A percentile compares a stretch with the other conserved stretches of the same genome.
These are phyloP conservation scores for Ottelia alismoides DNA, from an alignment of 106 monocot species.

Conservation along the genomic window DNA sequence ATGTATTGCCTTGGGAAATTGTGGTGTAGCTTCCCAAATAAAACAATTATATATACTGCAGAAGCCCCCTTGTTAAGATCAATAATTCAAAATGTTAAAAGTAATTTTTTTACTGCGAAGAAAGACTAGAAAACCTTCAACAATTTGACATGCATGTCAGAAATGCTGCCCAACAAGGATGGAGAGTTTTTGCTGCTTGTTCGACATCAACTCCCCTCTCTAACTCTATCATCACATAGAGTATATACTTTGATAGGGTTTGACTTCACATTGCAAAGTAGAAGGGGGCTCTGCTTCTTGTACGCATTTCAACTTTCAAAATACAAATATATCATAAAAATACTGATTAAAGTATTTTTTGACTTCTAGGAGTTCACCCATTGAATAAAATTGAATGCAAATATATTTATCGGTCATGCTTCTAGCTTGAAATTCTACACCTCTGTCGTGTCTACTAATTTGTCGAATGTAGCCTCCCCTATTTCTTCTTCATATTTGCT, in stretches of 20 bases:
- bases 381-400: too few species aligned
- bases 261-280: slow-evolving; percentile 40
- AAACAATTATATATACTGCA: slow-evolving; percentile 67
- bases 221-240: slow-evolving; percentile 68
- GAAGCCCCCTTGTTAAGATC: too few species aligned
- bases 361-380: too few species aligned
- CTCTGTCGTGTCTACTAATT: slow-evolving; percentile 65
- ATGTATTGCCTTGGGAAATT: slow-evolving; percentile 61
- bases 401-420: too few species aligned
- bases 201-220: slow-evolving; percentile 65
- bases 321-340: too few species aligned
- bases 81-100: too few species aligned
- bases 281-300: slow-evolving; percentile 68
- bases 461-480: slow-evolving; percentile 58
- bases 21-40: slow-evolving; percentile 69
- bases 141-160: too few species aligned
- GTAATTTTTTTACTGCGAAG: too few species aligned
- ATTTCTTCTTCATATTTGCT: slow-evolving; percentile 68
- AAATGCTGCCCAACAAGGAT: slow-evolving; percentile 90
- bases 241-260: slow-evolving; percentile 72
- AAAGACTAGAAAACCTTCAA: too few species aligned
- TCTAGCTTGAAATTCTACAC: slow-evolving; percentile 49
- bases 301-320: too few species aligned
- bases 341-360: too few species aligned
- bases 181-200: slow-evolving; percentile 46